Conservation (phyloP, 2,329 filamentous ascomycete genomes). For the Clarireedia monteithiana region DNA sequence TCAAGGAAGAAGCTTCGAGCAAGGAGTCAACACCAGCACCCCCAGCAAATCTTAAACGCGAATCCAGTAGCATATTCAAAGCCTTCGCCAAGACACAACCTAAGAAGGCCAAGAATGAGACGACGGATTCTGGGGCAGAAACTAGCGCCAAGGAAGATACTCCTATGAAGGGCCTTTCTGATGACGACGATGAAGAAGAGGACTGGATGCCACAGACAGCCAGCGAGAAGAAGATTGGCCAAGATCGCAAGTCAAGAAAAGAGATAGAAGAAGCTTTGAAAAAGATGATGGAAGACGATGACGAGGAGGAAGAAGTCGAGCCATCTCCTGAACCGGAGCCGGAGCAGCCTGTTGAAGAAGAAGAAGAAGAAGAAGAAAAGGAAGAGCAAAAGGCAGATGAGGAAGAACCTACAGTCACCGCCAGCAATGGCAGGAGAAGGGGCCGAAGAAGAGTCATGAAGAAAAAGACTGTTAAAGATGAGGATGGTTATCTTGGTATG, state of each 20-base stretch:
- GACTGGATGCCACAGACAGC: slow-evolving; percentile 29
- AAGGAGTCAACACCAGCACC: slow-evolving; percentile 13
- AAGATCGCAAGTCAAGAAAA: slow-evolving; percentile 40
- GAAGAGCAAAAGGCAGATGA: slow-evolving; percentile 34
- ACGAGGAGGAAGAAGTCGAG: slow-evolving; percentile 42
- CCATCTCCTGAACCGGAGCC: slow-evolving; percentile 10
- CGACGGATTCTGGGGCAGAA: slow-evolving; percentile 33
- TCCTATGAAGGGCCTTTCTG: slow-evolving; percentile 47
- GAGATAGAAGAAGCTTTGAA: slow-evolving; percentile 59
- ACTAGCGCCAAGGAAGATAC: slow-evolving; percentile 41
- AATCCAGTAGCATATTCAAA: slow-evolving; percentile 61
- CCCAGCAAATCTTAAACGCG: slow-evolving; percentile 43
- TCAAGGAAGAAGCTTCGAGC: slow-evolving; percentile 15
- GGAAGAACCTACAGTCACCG: slow-evolving; percentile 38
- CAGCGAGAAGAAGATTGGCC: slow-evolving; percentile 25
- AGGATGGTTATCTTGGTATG: slow-evolving; percentile 82
- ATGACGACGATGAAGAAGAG: slow-evolving; percentile 47
- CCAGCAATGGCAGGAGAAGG: slow-evolving; percentile 59
- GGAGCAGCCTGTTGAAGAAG: slow-evolving; percentile 23
- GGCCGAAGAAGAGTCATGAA: slow-evolving; percentile 76
- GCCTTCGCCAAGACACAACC: slow-evolving; percentile 67
- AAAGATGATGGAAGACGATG: slow-evolving; percentile 70
- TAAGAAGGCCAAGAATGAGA: slow-evolving; percentile 47
- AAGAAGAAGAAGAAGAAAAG: slow-evolving; percentile 29
- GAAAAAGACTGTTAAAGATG: slow-evolving; percentile 80